Percentiles rank a stretch among this genome's conserved stretches.
Evolutionary conservation across 305 asterid species (phyloP).

Genomic region (Fraxinus latifolia): DNA sequence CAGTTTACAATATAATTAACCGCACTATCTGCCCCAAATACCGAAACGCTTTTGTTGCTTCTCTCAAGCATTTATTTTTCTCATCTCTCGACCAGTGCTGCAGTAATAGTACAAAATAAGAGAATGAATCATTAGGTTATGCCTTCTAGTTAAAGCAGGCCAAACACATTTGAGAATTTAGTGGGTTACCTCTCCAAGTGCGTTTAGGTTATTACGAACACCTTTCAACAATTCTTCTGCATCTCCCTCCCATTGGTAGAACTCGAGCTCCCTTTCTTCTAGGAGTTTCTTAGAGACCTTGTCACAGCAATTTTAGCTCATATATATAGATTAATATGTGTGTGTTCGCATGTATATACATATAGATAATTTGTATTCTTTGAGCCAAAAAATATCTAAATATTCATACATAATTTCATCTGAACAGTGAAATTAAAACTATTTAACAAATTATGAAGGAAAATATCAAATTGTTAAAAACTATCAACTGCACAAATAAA

Average conservation of each 20-base stretch:
- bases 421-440: background rate
- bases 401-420: background rate
- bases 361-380: background rate
- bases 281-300: constrained; percentile 62
- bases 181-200: constrained; percentile 65
- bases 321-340: background rate
- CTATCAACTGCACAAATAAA: background rate
- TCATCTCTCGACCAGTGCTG: constrained; percentile 88
- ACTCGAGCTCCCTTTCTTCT: constrained; percentile 65
- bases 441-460: background rate
- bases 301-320: constrained; percentile 14
- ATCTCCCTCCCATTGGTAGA: constrained; percentile 70
- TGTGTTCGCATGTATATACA: background rate
- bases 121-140: constrained; percentile 10
- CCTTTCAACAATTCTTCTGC: constrained; percentile 60
- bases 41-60: constrained; percentile 77
- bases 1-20: constrained; percentile 54
- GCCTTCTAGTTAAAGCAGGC: constrained; percentile 5
- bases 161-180: background rate
- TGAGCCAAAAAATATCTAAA: background rate
- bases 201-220: constrained; percentile 76
- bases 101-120: constrained; percentile 13
- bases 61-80: constrained; percentile 76
- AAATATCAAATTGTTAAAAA: background rate
- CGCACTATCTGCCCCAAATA: constrained; percentile 82